Evolutionary conservation across 164 flowering plant species (phyloP).

Genomic region (Taxillus chinensis): DNA sequence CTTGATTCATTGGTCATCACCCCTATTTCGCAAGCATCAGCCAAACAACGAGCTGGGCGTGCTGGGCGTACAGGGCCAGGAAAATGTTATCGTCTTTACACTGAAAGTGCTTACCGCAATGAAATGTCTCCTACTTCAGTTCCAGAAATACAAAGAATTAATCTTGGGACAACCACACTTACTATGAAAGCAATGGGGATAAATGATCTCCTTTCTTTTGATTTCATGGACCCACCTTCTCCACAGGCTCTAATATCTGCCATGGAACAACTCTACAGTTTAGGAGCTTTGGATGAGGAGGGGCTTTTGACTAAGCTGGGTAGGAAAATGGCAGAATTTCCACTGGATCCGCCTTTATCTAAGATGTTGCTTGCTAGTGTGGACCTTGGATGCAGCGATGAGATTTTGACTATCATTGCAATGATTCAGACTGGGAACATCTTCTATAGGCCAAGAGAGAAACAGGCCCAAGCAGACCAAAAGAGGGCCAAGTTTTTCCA

Average conservation of each 20-base stretch:
- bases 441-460: constrained; percentile 1
- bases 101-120: constrained; percentile 2
- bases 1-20: constrained; percentile 1
- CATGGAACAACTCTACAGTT: constrained; percentile 5
- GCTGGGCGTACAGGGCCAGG: constrained; percentile 6
- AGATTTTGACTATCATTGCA: constrained; percentile 4
- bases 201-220: constrained; percentile 3
- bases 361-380: constrained; percentile 4
- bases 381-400: constrained; percentile 5
- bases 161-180: not conserved
- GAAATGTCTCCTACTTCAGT: constrained; percentile 2
- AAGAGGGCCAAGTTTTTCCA: constrained; percentile 5
- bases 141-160: constrained; percentile 3
- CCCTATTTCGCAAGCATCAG: constrained; percentile 1
- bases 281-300: constrained; percentile 3
- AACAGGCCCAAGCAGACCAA: constrained; percentile 4
- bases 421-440: constrained; percentile 5
- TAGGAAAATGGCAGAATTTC: constrained; percentile 4
- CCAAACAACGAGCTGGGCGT: constrained; percentile 2
- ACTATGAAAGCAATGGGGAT: constrained; percentile 5
- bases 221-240: constrained; percentile 6
- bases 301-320: constrained; percentile 3
- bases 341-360: constrained; percentile 3
- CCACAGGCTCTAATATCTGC: constrained; percentile 5
- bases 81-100: constrained; percentile 2